Conservation (phyloP, 306 rosid species). For the Cucurbita pepo region DNA sequence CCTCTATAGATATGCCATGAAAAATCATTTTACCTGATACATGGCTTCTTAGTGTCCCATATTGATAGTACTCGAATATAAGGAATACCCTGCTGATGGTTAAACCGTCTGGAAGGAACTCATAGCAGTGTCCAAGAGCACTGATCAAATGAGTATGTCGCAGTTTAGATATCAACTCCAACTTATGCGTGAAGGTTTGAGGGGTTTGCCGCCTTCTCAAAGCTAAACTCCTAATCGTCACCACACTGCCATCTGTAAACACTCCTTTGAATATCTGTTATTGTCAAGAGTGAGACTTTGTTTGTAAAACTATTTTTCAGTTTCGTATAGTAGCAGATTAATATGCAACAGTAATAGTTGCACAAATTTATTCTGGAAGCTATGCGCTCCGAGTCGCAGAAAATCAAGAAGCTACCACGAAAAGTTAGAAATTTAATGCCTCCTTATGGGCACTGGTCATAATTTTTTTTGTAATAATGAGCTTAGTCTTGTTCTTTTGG, state of each 20-base stretch:
- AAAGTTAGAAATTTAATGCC: too few relatives aligned
- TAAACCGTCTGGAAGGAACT: conserved; percentile 54
- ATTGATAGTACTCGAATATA: conserved; percentile 61
- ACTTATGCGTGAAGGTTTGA: conserved; percentile 46
- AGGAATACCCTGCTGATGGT: conserved; percentile 43
- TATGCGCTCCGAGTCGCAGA: too few relatives aligned
- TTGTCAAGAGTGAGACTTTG: neutral
- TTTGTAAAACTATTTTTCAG: neutral
- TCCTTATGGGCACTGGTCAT: too few relatives aligned
- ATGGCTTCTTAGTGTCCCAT: conserved; percentile 41
- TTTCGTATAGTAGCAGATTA: neutral
- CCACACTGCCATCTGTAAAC: conserved; percentile 60
- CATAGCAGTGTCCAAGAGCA: conserved; percentile 89
- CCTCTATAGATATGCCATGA: neutral
- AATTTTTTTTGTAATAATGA: too few relatives aligned
- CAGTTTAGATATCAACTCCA: conserved; percentile 74
- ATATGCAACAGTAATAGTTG: too few relatives aligned
- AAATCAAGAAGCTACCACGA: too few relatives aligned
- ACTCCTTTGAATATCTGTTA: conserved; percentile 61
- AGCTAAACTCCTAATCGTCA: conserved; percentile 49
- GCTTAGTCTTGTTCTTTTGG: too few relatives aligned
- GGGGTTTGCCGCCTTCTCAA: conserved; percentile 48
- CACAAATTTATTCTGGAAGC: too few relatives aligned
- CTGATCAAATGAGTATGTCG: conserved; percentile 71
- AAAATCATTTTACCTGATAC: conserved; percentile 49